Evolutionary conservation across 768 basidiomycete genomes (phyloP), one percentile per base, ranked within the genome.

Genomic region (Macrolepiota dolichaula): DNA sequence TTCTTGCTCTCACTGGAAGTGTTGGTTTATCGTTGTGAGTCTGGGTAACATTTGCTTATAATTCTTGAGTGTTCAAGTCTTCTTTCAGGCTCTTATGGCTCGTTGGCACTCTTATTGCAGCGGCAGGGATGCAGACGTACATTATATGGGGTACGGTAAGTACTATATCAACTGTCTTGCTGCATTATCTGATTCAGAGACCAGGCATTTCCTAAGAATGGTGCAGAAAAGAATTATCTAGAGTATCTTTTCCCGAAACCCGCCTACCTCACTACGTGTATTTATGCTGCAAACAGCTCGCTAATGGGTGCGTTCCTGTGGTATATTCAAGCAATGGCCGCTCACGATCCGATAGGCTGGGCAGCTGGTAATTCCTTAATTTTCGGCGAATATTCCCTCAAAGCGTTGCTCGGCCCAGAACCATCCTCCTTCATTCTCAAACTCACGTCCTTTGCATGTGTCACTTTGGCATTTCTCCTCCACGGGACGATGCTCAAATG

Each of bases 211-310:
- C 88, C 88, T 0, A 74, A 77, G 17, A 87, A 78, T 51, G 88
- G 88, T 11, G 88, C 84, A n/a, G 87, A 89, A 71, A 88, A 88
- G 70, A 86, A 83, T 49, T 90, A 89, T 65, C 73, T 89, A 52
- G 85, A 87, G 65, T 87, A 79, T 65, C 72, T 88, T 22, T 88
- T 79, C 69, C 74, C 78, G 49, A 78, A 74, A 38, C 88, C 87
- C 12, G 79, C 74, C 54, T 83, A 80, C 59, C 74, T 90, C 63
- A 76, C 76, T 12, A 83, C 85, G 19, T 86, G 81, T 54, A 65
- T 83, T 44, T 88, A 81, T 62, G 81, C 83, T 11, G 72, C 78
- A 12, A 85, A 85, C 64, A 80, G 77, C 1, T 64, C 85, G 0
- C 70, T 85, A n/a, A 69, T 85, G 15, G 72, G 85, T 68, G 58